Conservation (phyloP, 129 eudicot species). For the Kitagawia praeruptora region DNA sequence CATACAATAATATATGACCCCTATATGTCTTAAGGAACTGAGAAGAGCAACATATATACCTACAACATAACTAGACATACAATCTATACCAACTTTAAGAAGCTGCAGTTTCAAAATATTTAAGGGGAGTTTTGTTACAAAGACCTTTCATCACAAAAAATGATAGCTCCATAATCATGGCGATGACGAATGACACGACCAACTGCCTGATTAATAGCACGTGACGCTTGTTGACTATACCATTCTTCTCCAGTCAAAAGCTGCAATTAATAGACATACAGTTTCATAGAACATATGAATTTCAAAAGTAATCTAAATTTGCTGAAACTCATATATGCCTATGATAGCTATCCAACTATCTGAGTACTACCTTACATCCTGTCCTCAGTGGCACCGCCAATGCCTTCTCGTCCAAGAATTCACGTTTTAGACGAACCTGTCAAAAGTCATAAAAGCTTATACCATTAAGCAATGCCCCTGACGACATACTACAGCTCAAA, state of each 20-base stretch:
- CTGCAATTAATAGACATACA: constrained; percentile 27
- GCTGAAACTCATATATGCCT: neutral
- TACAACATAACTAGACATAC: neutral
- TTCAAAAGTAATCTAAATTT: neutral
- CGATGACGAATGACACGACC: constrained; percentile 98
- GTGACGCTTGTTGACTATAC: constrained; percentile 92
- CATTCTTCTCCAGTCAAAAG: constrained; percentile 86
- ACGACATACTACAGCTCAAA: neutral
- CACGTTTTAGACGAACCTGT: constrained; percentile 92
- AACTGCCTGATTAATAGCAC: constrained; percentile 98
- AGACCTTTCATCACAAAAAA: constrained; percentile 96
- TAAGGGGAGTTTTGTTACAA: neutral
- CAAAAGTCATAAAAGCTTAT: constrained; percentile 13
- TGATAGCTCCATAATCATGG: constrained; percentile 93
- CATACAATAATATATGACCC: neutral
- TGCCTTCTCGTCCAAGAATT: constrained; percentile 67
- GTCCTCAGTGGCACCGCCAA: constrained; percentile 25
- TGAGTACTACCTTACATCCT: constrained; percentile 48
- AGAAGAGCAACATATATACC: neutral
- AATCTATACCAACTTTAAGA: neutral
- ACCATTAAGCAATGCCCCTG: neutral
- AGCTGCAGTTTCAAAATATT: neutral
- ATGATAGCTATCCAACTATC: constrained; percentile 1
- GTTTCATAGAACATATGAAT: constrained; percentile 6
- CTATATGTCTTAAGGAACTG: neutral